phyloP scores from a whole-genome alignment of 495 filamentous ascomycete species.

The Lasiosphaeria ovina region DNA sequence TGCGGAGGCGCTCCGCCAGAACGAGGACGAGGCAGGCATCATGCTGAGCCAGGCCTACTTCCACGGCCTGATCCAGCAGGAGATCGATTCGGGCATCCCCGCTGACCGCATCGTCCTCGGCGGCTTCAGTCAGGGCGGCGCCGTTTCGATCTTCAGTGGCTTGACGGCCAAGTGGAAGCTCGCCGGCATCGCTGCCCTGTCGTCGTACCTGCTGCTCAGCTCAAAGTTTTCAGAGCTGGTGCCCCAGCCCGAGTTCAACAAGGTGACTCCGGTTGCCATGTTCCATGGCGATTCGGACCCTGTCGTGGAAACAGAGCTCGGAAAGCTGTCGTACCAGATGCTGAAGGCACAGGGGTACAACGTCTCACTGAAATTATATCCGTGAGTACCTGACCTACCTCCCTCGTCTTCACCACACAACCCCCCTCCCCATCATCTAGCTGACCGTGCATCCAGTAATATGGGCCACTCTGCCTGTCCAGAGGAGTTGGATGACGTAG shows the following conservation, averaged over 20 bases:
- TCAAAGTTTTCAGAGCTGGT: constrained; percentile 66
- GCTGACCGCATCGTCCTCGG: constrained; percentile 81
- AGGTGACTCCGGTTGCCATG: constrained; percentile 81
- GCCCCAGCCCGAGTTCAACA: constrained; percentile 65
- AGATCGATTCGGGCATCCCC: constrained; percentile 80
- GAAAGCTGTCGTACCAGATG: constrained; percentile 58
- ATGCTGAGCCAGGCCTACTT: constrained; percentile 69
- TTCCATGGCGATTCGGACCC: constrained; percentile 76
- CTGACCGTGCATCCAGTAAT: constrained; percentile 39
- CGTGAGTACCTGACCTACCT: constrained; percentile 45
- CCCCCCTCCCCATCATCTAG: not conserved
- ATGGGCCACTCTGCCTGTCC: constrained; percentile 75
- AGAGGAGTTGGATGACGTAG: constrained; percentile 79
- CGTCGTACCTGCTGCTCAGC: constrained; percentile 75
- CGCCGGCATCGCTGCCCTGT: constrained; percentile 83
- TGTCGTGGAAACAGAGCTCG: constrained; percentile 67
- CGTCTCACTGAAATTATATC: constrained; percentile 74
- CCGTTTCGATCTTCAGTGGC: constrained; percentile 58
- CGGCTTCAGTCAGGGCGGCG: constrained; percentile 58
- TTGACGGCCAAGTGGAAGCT: constrained; percentile 72
- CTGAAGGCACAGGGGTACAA: constrained; percentile 66
- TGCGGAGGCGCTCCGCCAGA: constrained; percentile 44
- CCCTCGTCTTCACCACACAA: not conserved
- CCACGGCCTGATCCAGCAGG: constrained; percentile 74
- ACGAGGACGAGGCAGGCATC: constrained; percentile 80